These are phyloP conservation scores for Cutaneotrichosporon cutaneum DNA, from an alignment of 1,284 basidiomycete genomes.

Conservation along the genomic window DNA sequence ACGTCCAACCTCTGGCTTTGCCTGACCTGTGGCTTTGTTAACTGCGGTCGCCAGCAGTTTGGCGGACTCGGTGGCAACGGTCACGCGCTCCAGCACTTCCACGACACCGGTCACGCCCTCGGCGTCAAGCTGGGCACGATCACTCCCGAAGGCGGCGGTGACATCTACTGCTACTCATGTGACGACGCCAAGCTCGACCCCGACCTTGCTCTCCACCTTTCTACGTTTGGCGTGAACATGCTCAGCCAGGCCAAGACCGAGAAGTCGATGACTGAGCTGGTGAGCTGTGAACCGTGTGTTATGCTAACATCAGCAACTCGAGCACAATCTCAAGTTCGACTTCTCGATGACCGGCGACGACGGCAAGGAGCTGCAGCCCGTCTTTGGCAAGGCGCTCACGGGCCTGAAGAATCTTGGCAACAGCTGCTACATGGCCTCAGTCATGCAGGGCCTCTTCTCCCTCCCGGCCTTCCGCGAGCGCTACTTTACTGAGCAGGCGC, in stretches of 20 bases:
- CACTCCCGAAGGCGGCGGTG: slow-evolving; percentile 82
- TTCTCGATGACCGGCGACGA: slow-evolving; percentile 91
- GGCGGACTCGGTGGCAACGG: slow-evolving; percentile 86
- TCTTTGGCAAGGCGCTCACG: slow-evolving; percentile 85
- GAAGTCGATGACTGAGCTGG: slow-evolving; percentile 94
- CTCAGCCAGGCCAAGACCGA: slow-evolving; percentile 84
- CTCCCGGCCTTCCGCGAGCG: slow-evolving; percentile 73
- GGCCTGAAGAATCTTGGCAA: slow-evolving; percentile 93
- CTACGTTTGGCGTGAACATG: slow-evolving; percentile 84
- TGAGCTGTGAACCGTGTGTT: slow-evolving; percentile 52
- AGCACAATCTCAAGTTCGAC: slow-evolving; percentile 93
- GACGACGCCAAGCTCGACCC: slow-evolving; percentile 84
- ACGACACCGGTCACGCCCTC: slow-evolving; percentile 73
- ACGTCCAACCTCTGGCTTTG: slow-evolving; percentile 94
- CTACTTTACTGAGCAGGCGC: slow-evolving; percentile 62
- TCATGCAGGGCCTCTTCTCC: slow-evolving; percentile 83
- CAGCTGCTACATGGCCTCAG: slow-evolving; percentile 97
- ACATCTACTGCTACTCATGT: slow-evolving; percentile 92
- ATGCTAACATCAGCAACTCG: slow-evolving; percentile 70
- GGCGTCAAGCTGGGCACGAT: slow-evolving; percentile 96
- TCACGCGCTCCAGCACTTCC: slow-evolving; percentile 81
- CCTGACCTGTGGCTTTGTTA: slow-evolving; percentile 88
- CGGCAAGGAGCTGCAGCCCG: slow-evolving; percentile 79
- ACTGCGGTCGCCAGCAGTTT: slow-evolving; percentile 84
- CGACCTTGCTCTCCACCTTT: slow-evolving; percentile 70